Base-by-base conservation (phyloP, 768 basidiomycete species). In the Pisolithus microcarpus region DNA sequence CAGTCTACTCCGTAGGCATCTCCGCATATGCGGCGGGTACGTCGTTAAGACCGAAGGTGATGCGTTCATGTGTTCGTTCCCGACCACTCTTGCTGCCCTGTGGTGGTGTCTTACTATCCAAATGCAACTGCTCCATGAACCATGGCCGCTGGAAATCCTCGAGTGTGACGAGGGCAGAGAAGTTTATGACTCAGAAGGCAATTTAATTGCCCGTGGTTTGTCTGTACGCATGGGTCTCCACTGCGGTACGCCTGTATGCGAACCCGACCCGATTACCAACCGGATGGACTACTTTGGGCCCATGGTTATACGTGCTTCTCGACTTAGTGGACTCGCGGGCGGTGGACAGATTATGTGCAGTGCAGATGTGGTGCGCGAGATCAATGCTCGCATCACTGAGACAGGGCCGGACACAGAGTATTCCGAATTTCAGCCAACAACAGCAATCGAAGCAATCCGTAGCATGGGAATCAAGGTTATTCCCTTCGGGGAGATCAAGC, bases 21-120 rank as follows among this genome's bases (percentile, higher is more conserved):
- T 97, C 30, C 82, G 95, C 26, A 75, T 87, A 38, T 94, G 93
- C 60, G 93, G 93, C 26, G 96, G 96, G 1, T 99, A 98, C 66
- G 92, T 97, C 70, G 95, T 98, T 62, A 99, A 99, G 71, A 99
- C 96, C 10, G 96, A 99, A 83, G 96, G 96, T 26, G 96, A 98
- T 61, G 84, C 95, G 0, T 99, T 99, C 75, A 94, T 99, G 89
- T 93, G 93, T 48, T 91, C 95, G 19, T 99, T 99, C 78, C 88
- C 91, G 2, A 89, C 84, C 2, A 80, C 91, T 11, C 75, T 91
- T 2, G 78, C 87, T 0, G 96, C 91, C 0, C 69, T 97, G 16
- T 84, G 91, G 76, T 99, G 91, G 88, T 86, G 85, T 57, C 73
- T 96, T 61, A 82, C 80, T 28, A 87, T 93, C 16, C 96, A 98